Evolutionary conservation across 495 filamentous ascomycete species (phyloP).

Genomic region (Cudoniella acicularis): DNA sequence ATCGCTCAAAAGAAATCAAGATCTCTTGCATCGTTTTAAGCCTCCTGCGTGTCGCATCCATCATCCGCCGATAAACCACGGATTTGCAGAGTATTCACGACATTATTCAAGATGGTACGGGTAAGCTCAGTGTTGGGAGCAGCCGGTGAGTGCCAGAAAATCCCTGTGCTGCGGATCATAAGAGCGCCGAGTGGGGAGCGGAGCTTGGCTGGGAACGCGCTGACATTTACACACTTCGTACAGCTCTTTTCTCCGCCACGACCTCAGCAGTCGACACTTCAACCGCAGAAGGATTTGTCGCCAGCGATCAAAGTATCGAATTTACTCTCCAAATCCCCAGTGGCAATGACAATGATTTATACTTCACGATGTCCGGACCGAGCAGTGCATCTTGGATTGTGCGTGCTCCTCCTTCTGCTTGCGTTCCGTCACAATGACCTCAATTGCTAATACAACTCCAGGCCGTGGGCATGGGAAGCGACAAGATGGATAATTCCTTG

Average conservation of each 20-base stretch:
- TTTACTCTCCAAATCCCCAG: slow-evolving; percentile 25
- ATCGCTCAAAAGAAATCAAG: too few relatives aligned
- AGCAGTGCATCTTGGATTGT: slow-evolving; percentile 22
- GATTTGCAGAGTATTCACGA: too few relatives aligned
- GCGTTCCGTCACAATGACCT: neutral
- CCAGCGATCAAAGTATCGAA: slow-evolving; percentile 15
- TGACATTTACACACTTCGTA: neutral
- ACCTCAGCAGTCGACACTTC: slow-evolving; percentile 4
- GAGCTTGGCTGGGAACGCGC: slow-evolving; percentile 2
- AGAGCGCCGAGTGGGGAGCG: neutral
- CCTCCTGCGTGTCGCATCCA: too few relatives aligned
- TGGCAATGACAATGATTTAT: slow-evolving; percentile 19
- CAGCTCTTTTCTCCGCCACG: slow-evolving; percentile 10
- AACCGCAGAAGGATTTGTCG: slow-evolving; percentile 13
- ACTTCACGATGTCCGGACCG: slow-evolving; percentile 18
- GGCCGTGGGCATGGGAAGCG: slow-evolving; percentile 48
- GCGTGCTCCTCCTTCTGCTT: neutral
- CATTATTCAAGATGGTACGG: slow-evolving; percentile 7
- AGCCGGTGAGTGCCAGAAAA: slow-evolving; percentile 3
- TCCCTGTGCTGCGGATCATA: neutral
- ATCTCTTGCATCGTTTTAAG: too few relatives aligned
- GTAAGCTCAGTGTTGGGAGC: slow-evolving; percentile 11
- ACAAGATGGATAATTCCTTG: slow-evolving; percentile 46
- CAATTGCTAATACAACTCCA: neutral
- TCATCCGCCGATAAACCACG: too few relatives aligned